Conservation (phyloP, 768 basidiomycete species). For the Sutorius australiensis region DNA sequence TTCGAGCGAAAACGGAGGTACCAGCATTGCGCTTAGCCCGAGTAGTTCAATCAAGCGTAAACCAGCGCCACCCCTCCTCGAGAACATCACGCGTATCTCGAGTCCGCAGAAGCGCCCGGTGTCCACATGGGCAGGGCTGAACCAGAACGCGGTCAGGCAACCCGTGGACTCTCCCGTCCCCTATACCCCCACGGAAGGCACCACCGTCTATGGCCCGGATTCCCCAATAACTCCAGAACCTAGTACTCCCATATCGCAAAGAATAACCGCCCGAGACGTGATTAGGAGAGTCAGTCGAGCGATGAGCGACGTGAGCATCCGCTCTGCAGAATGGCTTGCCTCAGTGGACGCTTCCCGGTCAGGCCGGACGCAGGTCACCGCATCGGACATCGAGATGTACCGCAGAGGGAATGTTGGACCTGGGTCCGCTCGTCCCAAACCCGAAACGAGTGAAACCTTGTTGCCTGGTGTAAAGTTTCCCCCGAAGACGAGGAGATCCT, state of each 20-base stretch:
- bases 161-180: conserved; percentile 5
- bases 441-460: background rate
- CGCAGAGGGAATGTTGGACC: conserved; percentile 16
- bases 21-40: conserved; percentile 6
- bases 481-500: conserved; percentile 1
- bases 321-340: conserved; percentile 31
- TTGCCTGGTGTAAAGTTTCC: background rate
- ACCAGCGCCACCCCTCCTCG: conserved; percentile 29
- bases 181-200: conserved; percentile 5
- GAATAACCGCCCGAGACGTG: conserved; percentile 12
- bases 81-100: conserved; percentile 9
- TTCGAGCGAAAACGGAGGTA: conserved; percentile 12
- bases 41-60: conserved; percentile 30
- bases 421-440: background rate
- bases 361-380: conserved; percentile 12
- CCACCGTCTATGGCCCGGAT: background rate
- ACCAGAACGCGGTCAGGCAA: background rate
- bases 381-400: conserved; percentile 25
- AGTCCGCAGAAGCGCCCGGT: background rate
- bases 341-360: conserved; percentile 18
- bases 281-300: conserved; percentile 20
- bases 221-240: background rate
- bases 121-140: conserved; percentile 27
- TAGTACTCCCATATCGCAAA: conserved; percentile 11
- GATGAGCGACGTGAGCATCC: conserved; percentile 28